Evolutionary conservation across 768 basidiomycete genomes (phyloP).

Genomic region (Nevesoporus exiguus): DNA sequence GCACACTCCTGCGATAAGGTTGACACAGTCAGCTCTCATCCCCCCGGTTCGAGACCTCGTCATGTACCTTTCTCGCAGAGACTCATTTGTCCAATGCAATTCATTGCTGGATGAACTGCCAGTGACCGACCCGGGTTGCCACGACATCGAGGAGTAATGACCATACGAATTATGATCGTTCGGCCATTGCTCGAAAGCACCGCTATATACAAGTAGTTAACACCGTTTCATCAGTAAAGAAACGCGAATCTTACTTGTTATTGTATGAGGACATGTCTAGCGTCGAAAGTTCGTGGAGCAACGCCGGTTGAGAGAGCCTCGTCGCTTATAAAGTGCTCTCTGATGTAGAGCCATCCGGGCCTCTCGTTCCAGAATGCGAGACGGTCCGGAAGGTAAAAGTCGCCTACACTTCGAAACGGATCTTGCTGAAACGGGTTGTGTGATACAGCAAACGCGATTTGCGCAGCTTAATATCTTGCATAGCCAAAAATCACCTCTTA

Average conservation of each 20-base stretch:
- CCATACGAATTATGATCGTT: not conserved
- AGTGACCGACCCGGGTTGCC: not conserved
- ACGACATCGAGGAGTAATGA: not conserved
- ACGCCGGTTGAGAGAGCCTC: not conserved
- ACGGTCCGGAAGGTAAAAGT: slow-evolving; percentile 8
- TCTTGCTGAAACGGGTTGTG: not conserved
- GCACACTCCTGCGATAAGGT: not conserved
- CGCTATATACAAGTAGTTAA: not conserved
- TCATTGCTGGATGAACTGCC: not conserved
- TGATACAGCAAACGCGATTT: slow-evolving; percentile 19
- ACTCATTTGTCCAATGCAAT: not conserved
- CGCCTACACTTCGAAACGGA: slow-evolving; percentile 7
- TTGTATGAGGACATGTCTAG: slow-evolving; percentile 5
- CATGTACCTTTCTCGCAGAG: slow-evolving; percentile 13
- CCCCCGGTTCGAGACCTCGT: not conserved
- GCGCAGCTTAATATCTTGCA: not conserved
- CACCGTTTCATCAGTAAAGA: not conserved
- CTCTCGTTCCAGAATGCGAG: slow-evolving; percentile 6
- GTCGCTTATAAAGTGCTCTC: slow-evolving; percentile 9
- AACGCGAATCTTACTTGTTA: slow-evolving; percentile 9
- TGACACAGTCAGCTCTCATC: not conserved
- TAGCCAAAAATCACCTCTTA: not conserved
- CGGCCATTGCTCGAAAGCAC: not conserved
- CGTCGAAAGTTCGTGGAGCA: not conserved
- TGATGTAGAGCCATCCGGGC: not conserved